Base-by-base conservation (phyloP, 306 rosid genomes). In the Heteromeles arbutifolia region DNA sequence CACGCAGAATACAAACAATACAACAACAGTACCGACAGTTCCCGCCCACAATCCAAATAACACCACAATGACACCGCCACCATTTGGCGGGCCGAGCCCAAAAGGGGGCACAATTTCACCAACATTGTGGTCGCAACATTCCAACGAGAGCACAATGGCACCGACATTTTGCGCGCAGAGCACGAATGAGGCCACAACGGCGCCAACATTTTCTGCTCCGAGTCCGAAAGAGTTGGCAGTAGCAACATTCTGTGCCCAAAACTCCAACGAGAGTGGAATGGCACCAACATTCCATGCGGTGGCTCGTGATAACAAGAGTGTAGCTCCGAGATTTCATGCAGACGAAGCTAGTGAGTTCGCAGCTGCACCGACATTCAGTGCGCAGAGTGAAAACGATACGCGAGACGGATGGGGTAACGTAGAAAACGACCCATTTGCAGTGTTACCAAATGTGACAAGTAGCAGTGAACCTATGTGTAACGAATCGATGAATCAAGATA, bases 381-480 rank as follows among this genome's bases (percentile, higher is more conserved):
- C 18, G 13, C 44, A 8, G 34, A 70, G 54, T 5, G 54, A 48
- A 48, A 5, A 14, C 53, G 53, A 32, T 5, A 32, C 4, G 37
- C 7, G 7, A 32, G 37, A 6, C 5, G 8, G 19, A 17, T 14
- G 19, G 53, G 19, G 19, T 45, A 26, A n/a, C 39, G 82, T 71
- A 45, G 76, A 78, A 25, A 52, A 61, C n/a, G 96, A 93, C 73
- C 96, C 83, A 4, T 93, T 91, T 72, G 96, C 76, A 26, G 32
- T 86, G 29, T 75, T 86, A 79, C 28, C 74, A 14, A 75, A 70
- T 69, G 54, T 50, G 28, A 44, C 24, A 24, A 52, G 24, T 21
- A n/a, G 25, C 13, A 26, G 57, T 69, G 82, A 75, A 24, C 57
- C 57, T 29, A 34, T 29, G 8, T 58, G 79, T 11, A 72, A 81